phyloP scores from a whole-genome alignment of 2,329 filamentous ascomycete species.

The Mollisia scopiformis region DNA sequence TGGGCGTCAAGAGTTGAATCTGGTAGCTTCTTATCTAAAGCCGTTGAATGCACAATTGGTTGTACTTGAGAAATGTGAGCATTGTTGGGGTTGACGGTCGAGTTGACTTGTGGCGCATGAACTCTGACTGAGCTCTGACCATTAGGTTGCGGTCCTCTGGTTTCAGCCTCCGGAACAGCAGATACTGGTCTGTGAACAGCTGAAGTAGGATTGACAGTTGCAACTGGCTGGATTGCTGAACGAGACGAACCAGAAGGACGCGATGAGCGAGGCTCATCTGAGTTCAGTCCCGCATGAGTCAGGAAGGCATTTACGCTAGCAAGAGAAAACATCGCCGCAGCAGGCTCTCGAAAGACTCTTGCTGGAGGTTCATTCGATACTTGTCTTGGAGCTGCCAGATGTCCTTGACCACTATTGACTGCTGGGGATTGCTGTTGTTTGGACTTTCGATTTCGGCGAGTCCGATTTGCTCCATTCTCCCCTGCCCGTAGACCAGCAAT shows the following conservation, averaged over 20 bases:
- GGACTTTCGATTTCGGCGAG: not conserved
- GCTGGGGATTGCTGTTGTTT: not conserved
- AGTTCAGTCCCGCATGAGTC: not conserved
- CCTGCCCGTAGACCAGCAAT: not conserved
- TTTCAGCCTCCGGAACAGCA: not conserved
- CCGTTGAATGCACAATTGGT: too few relatives aligned
- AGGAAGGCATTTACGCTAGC: not conserved
- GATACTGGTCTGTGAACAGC: not conserved
- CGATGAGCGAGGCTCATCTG: too few relatives aligned
- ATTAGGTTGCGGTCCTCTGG: not conserved
- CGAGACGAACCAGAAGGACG: not conserved
- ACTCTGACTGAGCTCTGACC: not conserved
- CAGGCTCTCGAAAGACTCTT: not conserved
- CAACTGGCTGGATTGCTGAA: not conserved
- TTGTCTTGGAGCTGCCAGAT: not conserved
- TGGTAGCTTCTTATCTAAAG: too few relatives aligned
- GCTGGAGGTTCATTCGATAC: not conserved
- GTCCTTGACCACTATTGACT: not conserved
- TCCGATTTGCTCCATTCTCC: not conserved
- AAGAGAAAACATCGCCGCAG: not conserved
- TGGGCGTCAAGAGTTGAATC: too few relatives aligned
- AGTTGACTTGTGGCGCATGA: not conserved
- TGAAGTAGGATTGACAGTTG: not conserved
- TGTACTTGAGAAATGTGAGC: too few relatives aligned
- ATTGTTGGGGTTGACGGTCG: not conserved